Evolutionary conservation across 257 asterid species (phyloP), one percentile per base, ranked within the genome.

Genomic region (Fraxinus excelsior): DNA sequence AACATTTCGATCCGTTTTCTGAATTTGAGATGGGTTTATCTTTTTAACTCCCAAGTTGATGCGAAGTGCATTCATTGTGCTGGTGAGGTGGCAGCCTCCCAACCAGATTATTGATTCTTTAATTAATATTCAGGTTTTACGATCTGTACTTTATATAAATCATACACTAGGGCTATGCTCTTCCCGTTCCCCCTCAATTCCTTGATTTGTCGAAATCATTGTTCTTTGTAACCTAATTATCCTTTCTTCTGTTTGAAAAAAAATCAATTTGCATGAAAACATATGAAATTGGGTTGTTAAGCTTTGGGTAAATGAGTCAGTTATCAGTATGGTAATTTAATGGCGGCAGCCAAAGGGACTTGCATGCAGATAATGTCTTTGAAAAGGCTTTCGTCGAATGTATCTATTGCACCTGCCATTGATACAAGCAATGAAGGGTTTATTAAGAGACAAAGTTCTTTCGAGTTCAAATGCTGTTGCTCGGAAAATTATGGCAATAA

Each of bases 301-400:
- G 5, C 72, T 34, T 34, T 29, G 31, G 31, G 31, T 28, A 28
- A 28, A 28, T 28, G 29, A 28, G 29, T 28, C 74, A 77, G 74
- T 23, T 60, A 74, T 77, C 87, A 86, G 80, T 86, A 92, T 92
- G 7, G 38, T 34, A 56, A 51, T 53, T 84, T 42, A n/a, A 90
- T 87, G 97, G 96, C 93, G 76, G 86, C 80, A 68, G 85, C 60
- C 85, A 84, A 38, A 79, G 82, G 76, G 87, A 85, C 80, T 80
- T 80, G 64, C 83, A 76, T 29, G 32, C 32, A 29, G 76, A 77
- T 81, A 78, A 26, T 72, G 74, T 82, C 84, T 80, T 40, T 85
- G 25, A 60, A 80, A 29, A 67, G 80, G 72, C 29, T 84, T 38
- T 83, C 84, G 13, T 8, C 44, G 13, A 40, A 40, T 40, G 44